Percentiles rank a stretch among this genome's conserved stretches.
Evolutionary conservation across 2,329 filamentous ascomycete genomes (phyloP).

Genomic region (Leptographium flavum): DNA sequence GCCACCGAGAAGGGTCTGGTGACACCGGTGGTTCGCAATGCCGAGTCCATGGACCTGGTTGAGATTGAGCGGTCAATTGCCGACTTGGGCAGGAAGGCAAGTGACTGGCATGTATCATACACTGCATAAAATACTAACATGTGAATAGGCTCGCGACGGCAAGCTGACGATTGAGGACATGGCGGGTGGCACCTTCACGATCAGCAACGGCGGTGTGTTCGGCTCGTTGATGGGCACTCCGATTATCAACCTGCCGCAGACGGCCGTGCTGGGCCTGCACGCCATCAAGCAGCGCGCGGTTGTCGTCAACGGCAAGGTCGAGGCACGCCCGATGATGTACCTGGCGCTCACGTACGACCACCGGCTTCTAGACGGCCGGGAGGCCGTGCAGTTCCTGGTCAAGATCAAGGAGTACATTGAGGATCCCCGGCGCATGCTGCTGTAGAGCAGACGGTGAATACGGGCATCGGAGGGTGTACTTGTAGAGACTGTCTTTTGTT

Average conservation of each 20-base stretch:
- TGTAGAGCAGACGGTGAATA: slow-evolving; percentile 25
- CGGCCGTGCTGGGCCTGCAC: slow-evolving; percentile 81
- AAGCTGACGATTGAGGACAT: slow-evolving; percentile 99
- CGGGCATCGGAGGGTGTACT: not conserved
- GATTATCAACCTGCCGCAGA: slow-evolving; percentile 95
- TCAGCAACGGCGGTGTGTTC: slow-evolving; percentile 94
- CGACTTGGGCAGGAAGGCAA: slow-evolving; percentile 86
- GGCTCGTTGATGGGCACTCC: slow-evolving; percentile 95
- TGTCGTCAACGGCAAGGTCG: slow-evolving; percentile 82
- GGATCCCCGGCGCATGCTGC: slow-evolving; percentile 82
- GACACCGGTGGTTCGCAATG: slow-evolving; percentile 90
- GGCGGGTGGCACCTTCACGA: slow-evolving; percentile 96
- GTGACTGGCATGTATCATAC: slow-evolving; percentile 8
- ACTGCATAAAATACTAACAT: slow-evolving; percentile 1
- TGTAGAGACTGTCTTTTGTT: not conserved
- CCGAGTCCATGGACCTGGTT: slow-evolving; percentile 75
- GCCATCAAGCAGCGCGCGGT: slow-evolving; percentile 92
- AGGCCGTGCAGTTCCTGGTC: slow-evolving; percentile 90
- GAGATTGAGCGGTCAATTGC: slow-evolving; percentile 86
- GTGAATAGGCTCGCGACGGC: slow-evolving; percentile 65
- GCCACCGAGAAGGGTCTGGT: slow-evolving; percentile 96
- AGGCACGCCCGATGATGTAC: slow-evolving; percentile 99
- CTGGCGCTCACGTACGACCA: slow-evolving; percentile 96
- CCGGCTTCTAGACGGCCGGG: slow-evolving; percentile 83
- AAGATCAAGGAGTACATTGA: slow-evolving; percentile 98